Evolutionary conservation across 2,329 filamentous ascomycete species (phyloP).

Genomic region (Cytospora chrysosperma): DNA sequence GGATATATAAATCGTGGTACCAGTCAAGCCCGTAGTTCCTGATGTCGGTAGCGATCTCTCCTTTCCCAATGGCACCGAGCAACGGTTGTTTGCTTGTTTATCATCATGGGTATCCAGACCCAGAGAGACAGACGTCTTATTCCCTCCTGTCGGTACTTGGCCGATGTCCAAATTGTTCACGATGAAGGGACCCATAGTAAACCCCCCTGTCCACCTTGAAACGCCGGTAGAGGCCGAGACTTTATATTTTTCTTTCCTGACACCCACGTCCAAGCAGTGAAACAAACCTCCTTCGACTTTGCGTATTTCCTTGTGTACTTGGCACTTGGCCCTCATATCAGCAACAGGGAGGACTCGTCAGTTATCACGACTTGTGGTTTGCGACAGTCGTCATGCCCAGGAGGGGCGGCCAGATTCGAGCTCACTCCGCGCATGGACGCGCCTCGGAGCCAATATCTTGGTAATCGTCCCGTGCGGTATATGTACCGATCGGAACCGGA

Average conservation of each 20-base stretch:
- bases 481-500: not conserved
- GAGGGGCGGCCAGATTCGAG: too few species aligned
- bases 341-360: not conserved
- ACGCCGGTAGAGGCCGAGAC: constrained; percentile 1
- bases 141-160: not conserved
- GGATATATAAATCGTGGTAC: too few species aligned
- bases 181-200: not conserved
- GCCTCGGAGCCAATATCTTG: not conserved
- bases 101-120: not conserved
- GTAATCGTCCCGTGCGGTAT: not conserved
- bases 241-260: not conserved
- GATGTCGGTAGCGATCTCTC: not conserved
- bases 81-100: not conserved
- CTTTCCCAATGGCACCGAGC: not conserved
- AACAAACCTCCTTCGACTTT: not conserved
- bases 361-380: not conserved
- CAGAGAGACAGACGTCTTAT: not conserved
- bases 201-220: constrained; percentile 6
- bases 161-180: not conserved
- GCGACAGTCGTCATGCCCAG: not conserved
- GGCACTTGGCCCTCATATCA: not conserved
- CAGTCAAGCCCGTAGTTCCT: not conserved
- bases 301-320: not conserved
- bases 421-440: not conserved
- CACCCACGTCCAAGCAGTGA: not conserved